phyloP scores from a whole-genome alignment of 2,329 filamentous ascomycete genomes.

The Penicillium sp. region DNA sequence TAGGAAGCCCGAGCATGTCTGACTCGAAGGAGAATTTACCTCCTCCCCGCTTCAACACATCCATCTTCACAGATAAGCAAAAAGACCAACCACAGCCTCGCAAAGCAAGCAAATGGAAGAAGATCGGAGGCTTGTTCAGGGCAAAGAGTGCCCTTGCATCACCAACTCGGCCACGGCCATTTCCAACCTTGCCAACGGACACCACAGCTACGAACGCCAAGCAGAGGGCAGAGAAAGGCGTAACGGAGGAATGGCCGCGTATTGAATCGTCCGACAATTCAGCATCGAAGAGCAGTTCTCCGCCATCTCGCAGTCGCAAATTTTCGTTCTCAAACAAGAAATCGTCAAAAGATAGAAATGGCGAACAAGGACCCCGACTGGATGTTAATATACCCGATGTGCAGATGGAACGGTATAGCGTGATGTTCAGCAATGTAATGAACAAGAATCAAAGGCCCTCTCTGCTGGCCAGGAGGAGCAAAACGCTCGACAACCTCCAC shows the following conservation, averaged over 20 bases:
- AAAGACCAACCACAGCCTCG: constrained; percentile 13
- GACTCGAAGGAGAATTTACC: constrained; percentile 23
- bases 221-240: neutral
- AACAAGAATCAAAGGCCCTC: constrained; percentile 45
- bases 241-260: constrained; percentile 26
- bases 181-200: too few species aligned
- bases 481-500: constrained; percentile 54
- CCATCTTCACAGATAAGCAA: constrained; percentile 13
- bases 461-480: constrained; percentile 41
- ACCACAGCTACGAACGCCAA: neutral
- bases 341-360: neutral
- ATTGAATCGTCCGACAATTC: constrained; percentile 10
- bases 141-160: constrained; percentile 33
- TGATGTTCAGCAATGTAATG: constrained; percentile 86
- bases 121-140: constrained; percentile 50
- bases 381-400: constrained; percentile 80
- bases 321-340: constrained; percentile 14
- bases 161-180: constrained; percentile 20
- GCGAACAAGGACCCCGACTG: constrained; percentile 53
- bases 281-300: neutral
- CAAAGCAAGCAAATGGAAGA: constrained; percentile 53
- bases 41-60: constrained; percentile 19
- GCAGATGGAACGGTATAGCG: constrained; percentile 85
- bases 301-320: constrained; percentile 14
- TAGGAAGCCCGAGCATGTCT: constrained; percentile 66